Conservation (phyloP, 176 grass and related monocot species). For the Saccharum spontaneum region DNA sequence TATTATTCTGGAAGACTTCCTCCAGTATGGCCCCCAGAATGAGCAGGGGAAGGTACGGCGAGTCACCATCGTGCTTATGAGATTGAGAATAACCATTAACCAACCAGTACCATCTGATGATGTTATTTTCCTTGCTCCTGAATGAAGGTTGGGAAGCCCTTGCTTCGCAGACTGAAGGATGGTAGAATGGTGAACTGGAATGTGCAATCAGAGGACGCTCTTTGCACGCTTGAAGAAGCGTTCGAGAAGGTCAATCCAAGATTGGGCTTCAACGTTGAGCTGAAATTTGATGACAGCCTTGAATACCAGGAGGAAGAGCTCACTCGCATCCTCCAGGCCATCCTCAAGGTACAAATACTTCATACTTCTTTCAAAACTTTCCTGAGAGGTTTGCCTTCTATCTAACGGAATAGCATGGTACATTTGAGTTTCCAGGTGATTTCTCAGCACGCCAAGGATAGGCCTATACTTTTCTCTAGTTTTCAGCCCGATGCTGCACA, state of each 20-base stretch:
- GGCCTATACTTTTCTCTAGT: slow-evolving; percentile 82
- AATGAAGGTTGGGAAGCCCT: slow-evolving; percentile 63
- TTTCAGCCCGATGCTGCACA: slow-evolving; percentile 86
- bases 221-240: slow-evolving; percentile 77
- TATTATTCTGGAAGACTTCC: slow-evolving; percentile 68
- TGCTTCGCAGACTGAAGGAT: slow-evolving; percentile 74
- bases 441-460: slow-evolving; percentile 57
- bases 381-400: not conserved
- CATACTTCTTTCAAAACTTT: not conserved
- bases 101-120: not conserved
- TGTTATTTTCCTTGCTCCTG: not conserved
- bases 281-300: slow-evolving; percentile 79
- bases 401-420: not conserved
- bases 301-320: slow-evolving; percentile 71
- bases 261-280: slow-evolving; percentile 85
- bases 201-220: slow-evolving; percentile 66
- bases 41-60: slow-evolving; percentile 57
- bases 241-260: slow-evolving; percentile 68
- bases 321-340: slow-evolving; percentile 46
- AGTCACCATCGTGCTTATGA: not conserved
- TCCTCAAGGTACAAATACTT: slow-evolving; percentile 40
- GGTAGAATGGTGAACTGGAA: slow-evolving; percentile 70
- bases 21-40: slow-evolving; percentile 73
- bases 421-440: slow-evolving; percentile 53
- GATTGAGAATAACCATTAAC: not conserved